Evolutionary conservation across 2,329 filamentous ascomycete genomes (phyloP).

Genomic region (Bertia moriformis): DNA sequence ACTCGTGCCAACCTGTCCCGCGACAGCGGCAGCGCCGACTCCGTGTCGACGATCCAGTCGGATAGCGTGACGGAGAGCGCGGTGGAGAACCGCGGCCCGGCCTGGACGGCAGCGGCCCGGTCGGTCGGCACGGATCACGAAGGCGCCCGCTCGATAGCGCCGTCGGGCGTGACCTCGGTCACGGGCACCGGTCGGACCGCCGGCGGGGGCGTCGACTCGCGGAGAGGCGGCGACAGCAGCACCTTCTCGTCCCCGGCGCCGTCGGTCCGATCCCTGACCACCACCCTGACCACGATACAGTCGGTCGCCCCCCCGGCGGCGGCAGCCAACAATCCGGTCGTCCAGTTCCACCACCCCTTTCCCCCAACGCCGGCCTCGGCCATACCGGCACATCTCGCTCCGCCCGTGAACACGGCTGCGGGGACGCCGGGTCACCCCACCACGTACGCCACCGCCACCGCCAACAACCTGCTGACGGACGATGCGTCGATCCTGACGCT

Average conservation of each 20-base stretch:
- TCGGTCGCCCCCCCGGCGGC: conserved; percentile 47
- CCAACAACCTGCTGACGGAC: conserved; percentile 69
- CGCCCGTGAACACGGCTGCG: conserved; percentile 22
- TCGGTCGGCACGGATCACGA: conserved; percentile 70
- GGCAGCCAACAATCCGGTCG: conserved; percentile 24
- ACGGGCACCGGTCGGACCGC: conserved; percentile 63
- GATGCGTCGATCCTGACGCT: conserved; percentile 77
- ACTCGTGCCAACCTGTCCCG: conserved; percentile 10
- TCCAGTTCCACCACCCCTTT: conserved; percentile 54
- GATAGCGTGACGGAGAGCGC: conserved; percentile 11
- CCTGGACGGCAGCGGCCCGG: conserved; percentile 48
- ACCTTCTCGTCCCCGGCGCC: conserved; percentile 74
- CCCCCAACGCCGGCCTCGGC: conserved; percentile 54
- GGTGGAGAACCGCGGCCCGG: conserved; percentile 37
- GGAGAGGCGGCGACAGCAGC: conserved; percentile 58
- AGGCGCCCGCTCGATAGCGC: conserved; percentile 59
- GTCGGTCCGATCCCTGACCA: conserved; percentile 67
- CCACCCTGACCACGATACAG: conserved; percentile 74
- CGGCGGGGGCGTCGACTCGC: conserved; percentile 50
- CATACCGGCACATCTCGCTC: conserved; percentile 55
- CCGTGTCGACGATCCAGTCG: not conserved
- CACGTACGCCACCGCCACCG: conserved; percentile 65
- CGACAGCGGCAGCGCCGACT: conserved; percentile 3
- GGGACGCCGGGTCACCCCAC: conserved; percentile 44
- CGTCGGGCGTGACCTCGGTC: conserved; percentile 50